Conservation (phyloP, 106 monocot species). For the Dendrobium catenatum region DNA sequence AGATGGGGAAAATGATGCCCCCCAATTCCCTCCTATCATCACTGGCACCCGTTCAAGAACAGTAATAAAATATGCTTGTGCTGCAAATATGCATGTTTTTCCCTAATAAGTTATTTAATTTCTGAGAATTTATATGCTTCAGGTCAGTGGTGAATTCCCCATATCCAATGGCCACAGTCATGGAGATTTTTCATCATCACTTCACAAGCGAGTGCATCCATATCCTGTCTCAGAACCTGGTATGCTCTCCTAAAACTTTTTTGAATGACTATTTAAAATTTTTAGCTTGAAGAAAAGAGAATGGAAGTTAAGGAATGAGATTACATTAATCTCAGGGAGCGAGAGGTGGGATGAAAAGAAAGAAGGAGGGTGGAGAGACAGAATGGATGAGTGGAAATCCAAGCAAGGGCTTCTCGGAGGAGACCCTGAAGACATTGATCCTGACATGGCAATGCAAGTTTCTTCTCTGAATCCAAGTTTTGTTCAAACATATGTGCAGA, state of each 20-base stretch:
- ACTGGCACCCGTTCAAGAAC: slow-evolving; percentile 46
- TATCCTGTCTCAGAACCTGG: slow-evolving; percentile 77
- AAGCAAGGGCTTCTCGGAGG: slow-evolving; percentile 49
- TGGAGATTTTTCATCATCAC: slow-evolving; percentile 54
- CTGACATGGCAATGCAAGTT: slow-evolving; percentile 72
- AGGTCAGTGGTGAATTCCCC: slow-evolving; percentile 89
- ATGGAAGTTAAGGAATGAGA: too few species aligned
- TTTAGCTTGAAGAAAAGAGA: background rate
- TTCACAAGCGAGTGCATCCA: slow-evolving; percentile 84
- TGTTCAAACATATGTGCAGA: background rate
- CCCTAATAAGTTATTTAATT: background rate
- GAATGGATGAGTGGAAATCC: slow-evolving; percentile 88
- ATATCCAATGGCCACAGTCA: slow-evolving; percentile 35
- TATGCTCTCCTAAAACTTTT: slow-evolving; percentile 5
- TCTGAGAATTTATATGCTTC: slow-evolving; percentile 6
- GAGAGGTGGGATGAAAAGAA: slow-evolving; percentile 61
- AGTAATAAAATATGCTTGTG: slow-evolving; percentile 26
- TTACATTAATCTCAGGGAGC: slow-evolving; percentile 34
- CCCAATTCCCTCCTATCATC: slow-evolving; percentile 64
- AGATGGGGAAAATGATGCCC: slow-evolving; percentile 31
- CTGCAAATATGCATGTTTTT: background rate
- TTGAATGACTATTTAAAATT: background rate
- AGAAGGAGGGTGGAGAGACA: slow-evolving; percentile 69
- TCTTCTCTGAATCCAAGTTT: background rate
- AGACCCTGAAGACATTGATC: slow-evolving; percentile 62